Base-by-base conservation (phyloP, 2,329 filamentous ascomycete genomes). In the Aaosphaeria pasadenensis region DNA sequence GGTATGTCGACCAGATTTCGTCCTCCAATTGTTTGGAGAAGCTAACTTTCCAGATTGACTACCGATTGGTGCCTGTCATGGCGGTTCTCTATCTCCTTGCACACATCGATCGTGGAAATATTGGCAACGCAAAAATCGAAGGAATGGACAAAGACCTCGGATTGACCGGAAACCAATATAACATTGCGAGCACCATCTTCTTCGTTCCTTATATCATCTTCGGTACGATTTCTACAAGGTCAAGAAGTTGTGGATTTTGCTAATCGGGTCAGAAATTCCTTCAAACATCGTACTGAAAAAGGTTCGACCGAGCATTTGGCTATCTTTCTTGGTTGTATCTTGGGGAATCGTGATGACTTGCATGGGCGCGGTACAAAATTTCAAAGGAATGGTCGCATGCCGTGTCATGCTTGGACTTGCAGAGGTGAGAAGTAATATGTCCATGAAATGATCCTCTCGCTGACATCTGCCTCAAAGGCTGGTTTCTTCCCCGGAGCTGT, bases 41-140 rank as follows among this genome's bases (percentile, higher is more conserved):
- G 17, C 17, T 24, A 24, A 24, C 17, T 24, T 36, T 36, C 13
- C 13, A 57, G 53, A 50, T 63, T 3, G 60, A 63, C 28, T 42
- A 60, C 4, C 56, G 60, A 13, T 44, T 63, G 1, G 56, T 63
- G 57, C 74, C 74, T 2, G 71, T 69, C 45, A 50, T 74, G 9
- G 71, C 67, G 49, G 54, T 65, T 5, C 72, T 76, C 62, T 76
- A 75, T 41, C 71, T 68, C 5, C 63, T 69, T 42, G 67, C 66
- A 11, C 65, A 69, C 44, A 75, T 84, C 35, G 82, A 85, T 57
- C 39, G 39, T 11, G 39, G 11, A 11, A 41, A 41, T 17, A 41
- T 41, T 28, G 39, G 39, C 9, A 41, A 41, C 24, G 39, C 39
- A 11, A 41, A 41, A 28, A 41, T 28, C 7, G 39, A 41, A 9